Conservation (phyloP, 2,329 filamentous ascomycete species). For the Botrytis hyacinthi region DNA sequence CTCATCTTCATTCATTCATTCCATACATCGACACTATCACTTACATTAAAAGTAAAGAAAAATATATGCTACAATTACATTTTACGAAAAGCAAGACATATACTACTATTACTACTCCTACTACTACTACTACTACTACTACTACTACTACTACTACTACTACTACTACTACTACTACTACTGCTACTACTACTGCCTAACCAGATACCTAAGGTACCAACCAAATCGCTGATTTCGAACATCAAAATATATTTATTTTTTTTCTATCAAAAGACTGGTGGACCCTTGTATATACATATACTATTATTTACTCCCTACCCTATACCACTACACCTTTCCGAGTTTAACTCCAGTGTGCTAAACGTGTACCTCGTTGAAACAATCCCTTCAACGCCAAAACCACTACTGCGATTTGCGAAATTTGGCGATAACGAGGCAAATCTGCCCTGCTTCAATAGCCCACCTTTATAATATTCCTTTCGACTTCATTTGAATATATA, state of each 20-base stretch:
- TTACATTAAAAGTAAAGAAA: not conserved
- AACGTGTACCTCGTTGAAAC: not conserved
- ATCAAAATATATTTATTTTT: not conserved
- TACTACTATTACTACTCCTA: not conserved
- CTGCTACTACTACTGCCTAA: not conserved
- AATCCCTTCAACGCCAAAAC: not conserved
- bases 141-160: not conserved
- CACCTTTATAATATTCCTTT: constrained; percentile 1
- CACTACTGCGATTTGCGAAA: constrained; percentile 1
- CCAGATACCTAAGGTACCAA: not conserved
- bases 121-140: no score
- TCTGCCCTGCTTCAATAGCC: not conserved
- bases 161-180: not conserved
- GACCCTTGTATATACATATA: not conserved
- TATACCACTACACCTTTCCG: not conserved
- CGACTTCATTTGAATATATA: not conserved
- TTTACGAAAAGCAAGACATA: not conserved
- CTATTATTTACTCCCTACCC: not conserved
- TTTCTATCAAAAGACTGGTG: not conserved
- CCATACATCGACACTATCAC: not conserved
- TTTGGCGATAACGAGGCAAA: constrained; percentile 13
- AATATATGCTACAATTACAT: not conserved
- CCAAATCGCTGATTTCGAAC: not conserved
- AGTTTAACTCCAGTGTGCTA: not conserved
- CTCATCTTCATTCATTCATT: not conserved